phyloP scores from a whole-genome alignment of 805 yeast species.

The Limtongozyma cylindracea region DNA sequence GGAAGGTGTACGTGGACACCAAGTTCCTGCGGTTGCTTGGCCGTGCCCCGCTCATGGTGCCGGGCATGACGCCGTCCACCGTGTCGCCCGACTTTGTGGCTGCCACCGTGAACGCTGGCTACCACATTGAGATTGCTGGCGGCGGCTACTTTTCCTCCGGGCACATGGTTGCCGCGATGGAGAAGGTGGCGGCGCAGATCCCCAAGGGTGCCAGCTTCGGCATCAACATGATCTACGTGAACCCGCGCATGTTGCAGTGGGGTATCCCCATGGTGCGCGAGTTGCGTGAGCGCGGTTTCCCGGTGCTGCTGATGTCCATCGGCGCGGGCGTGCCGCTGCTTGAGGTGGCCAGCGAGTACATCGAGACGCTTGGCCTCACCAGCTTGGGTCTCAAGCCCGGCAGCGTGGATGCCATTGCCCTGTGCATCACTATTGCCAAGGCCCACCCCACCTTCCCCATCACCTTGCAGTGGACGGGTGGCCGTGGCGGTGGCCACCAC shows the following conservation, averaged over 20 bases:
- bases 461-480: conserved; percentile 98
- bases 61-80: conserved; percentile 99
- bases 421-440: conserved; percentile 73
- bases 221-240: conserved; percentile 81
- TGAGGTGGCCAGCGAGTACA: conserved; percentile 93
- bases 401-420: conserved; percentile 75
- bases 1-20: conserved; percentile 73
- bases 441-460: conserved; percentile 94
- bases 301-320: conserved; percentile 84
- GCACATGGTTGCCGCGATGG: conserved; percentile 51
- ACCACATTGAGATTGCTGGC: conserved; percentile 94
- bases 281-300: conserved; percentile 79
- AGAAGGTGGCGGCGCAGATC: conserved; percentile 36
- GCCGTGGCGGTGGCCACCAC: conserved; percentile 99
- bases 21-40: conserved; percentile 82
- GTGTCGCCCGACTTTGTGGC: conserved; percentile 87
- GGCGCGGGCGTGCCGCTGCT: conserved; percentile 99
- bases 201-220: conserved; percentile 81
- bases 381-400: conserved; percentile 97
- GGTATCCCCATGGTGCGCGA: conserved; percentile 87
- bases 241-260: conserved; percentile 97
- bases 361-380: conserved; percentile 73
- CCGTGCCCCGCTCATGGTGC: conserved; percentile 89
- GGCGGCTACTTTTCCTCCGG: conserved; percentile 84
- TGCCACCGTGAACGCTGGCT: conserved; percentile 88